phyloP scores from a whole-genome alignment of 2,329 filamentous ascomycete species.

The Ophiostoma fasciatum region DNA sequence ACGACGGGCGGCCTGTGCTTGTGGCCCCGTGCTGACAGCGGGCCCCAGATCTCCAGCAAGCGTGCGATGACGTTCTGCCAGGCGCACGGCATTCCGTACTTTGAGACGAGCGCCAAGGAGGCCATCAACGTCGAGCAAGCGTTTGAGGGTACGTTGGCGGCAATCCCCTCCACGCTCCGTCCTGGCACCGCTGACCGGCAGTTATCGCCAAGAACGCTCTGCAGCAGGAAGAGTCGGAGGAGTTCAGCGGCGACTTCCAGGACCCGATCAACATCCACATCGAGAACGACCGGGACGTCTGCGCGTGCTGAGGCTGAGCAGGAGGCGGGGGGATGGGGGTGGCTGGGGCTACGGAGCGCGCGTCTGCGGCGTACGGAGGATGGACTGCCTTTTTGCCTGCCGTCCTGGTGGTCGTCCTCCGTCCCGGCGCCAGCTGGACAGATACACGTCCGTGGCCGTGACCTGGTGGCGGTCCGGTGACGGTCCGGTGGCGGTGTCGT shows the following conservation, averaged over 20 bases:
- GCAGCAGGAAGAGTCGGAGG: constrained; percentile 92
- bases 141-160: constrained; percentile 41
- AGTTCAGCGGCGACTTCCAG: constrained; percentile 93
- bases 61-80: constrained; percentile 95
- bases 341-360: too few species aligned
- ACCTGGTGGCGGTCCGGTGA: too few species aligned
- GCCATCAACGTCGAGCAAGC: constrained; percentile 90
- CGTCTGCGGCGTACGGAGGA: too few species aligned
- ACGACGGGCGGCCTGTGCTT: background rate
- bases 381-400: too few species aligned
- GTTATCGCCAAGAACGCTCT: constrained; percentile 94
- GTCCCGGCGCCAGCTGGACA: too few species aligned
- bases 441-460: too few species aligned
- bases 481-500: background rate
- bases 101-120: constrained; percentile 98
- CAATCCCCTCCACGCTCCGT: too few species aligned
- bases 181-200: too few species aligned
- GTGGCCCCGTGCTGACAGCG: too few species aligned
- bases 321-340: too few species aligned
- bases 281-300: constrained; percentile 83
- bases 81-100: constrained; percentile 94
- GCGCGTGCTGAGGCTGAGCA: constrained; percentile 53
- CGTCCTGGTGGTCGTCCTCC: too few species aligned
- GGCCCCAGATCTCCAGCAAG: constrained; percentile 77
- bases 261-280: constrained; percentile 98